phyloP scores from a whole-genome alignment of 768 basidiomycete genomes.

The Lentinus tigrinus region DNA sequence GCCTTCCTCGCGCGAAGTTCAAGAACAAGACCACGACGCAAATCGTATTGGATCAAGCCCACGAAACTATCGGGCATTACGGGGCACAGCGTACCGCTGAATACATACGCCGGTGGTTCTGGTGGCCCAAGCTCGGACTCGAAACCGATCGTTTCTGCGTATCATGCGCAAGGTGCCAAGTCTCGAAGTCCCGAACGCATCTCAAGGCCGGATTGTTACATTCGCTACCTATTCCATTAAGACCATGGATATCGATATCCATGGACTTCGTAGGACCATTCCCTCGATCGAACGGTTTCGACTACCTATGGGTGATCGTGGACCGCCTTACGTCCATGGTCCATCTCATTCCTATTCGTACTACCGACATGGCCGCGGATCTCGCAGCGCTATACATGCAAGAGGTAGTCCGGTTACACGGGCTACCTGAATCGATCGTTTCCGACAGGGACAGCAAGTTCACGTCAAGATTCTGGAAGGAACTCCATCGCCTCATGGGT shows the following conservation, averaged over 20 bases:
- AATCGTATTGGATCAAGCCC: slow-evolving; percentile 28
- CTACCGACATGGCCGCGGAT: slow-evolving; percentile 11
- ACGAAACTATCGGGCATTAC: slow-evolving; percentile 33
- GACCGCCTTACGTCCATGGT: slow-evolving; percentile 19
- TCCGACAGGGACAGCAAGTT: slow-evolving; percentile 35
- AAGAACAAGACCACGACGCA: not conserved
- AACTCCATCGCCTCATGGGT: slow-evolving; percentile 19
- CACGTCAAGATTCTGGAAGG: slow-evolving; percentile 35
- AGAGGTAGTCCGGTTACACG: slow-evolving; percentile 23
- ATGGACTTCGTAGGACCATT: slow-evolving; percentile 42
- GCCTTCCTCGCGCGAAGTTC: not conserved
- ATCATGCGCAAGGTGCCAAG: slow-evolving; percentile 22
- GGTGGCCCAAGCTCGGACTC: slow-evolving; percentile 30
- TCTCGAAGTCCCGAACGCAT: slow-evolving; percentile 9
- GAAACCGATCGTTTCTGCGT: slow-evolving; percentile 21
- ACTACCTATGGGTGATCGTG: slow-evolving; percentile 28
- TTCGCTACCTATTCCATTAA: slow-evolving; percentile 26
- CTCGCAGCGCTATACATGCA: slow-evolving; percentile 16
- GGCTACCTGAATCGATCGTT: slow-evolving; percentile 23
- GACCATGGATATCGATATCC: slow-evolving; percentile 37
- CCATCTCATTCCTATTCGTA: slow-evolving; percentile 16
- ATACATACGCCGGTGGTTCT: slow-evolving; percentile 34
- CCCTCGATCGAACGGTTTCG: slow-evolving; percentile 26
- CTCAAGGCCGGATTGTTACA: slow-evolving; percentile 31
- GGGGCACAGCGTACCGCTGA: slow-evolving; percentile 26